Conservation (phyloP, 2,329 filamentous ascomycete genomes). For the Blastomyces gilchristii region DNA sequence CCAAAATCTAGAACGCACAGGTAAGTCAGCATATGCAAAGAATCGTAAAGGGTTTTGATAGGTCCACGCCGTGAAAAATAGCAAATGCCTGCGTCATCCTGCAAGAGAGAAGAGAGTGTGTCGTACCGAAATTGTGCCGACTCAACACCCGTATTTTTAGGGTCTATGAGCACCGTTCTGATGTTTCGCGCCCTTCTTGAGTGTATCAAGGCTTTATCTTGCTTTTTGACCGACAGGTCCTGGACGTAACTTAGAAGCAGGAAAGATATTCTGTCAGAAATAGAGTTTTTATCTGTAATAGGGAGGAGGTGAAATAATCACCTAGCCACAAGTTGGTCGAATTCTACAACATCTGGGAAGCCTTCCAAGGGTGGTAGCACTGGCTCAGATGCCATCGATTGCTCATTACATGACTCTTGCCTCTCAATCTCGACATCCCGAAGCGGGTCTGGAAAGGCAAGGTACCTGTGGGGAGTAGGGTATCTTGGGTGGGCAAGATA, state of each 20-base stretch:
- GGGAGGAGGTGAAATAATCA: slow-evolving; percentile 17
- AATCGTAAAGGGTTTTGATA: background rate
- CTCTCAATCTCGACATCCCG: slow-evolving; percentile 33
- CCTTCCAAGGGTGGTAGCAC: slow-evolving; percentile 35
- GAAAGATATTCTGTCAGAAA: slow-evolving; percentile 4
- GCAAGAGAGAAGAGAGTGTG: background rate
- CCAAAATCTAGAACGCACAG: slow-evolving; percentile 35
- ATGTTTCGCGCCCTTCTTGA: slow-evolving; percentile 40
- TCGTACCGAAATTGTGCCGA: slow-evolving; percentile 41
- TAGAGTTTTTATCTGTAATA: background rate
- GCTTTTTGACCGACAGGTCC: slow-evolving; percentile 42
- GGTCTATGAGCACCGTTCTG: slow-evolving; percentile 37
- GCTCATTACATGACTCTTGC: slow-evolving; percentile 36
- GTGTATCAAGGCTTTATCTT: slow-evolving; percentile 43
- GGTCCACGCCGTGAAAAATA: background rate
- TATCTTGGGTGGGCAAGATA: slow-evolving; percentile 27
- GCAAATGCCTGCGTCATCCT: background rate
- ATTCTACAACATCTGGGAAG: slow-evolving; percentile 38
- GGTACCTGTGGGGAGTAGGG: slow-evolving; percentile 25
- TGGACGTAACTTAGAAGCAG: slow-evolving; percentile 36
- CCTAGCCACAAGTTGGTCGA: slow-evolving; percentile 39
- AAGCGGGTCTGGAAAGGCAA: slow-evolving; percentile 27
- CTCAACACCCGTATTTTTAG: slow-evolving; percentile 42
- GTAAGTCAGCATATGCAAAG: slow-evolving; percentile 8
- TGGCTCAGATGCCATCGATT: slow-evolving; percentile 36